Evolutionary conservation across 169 alveolate genomes (phyloP).

Genomic region (Cryptosporidium tyzzeri): DNA sequence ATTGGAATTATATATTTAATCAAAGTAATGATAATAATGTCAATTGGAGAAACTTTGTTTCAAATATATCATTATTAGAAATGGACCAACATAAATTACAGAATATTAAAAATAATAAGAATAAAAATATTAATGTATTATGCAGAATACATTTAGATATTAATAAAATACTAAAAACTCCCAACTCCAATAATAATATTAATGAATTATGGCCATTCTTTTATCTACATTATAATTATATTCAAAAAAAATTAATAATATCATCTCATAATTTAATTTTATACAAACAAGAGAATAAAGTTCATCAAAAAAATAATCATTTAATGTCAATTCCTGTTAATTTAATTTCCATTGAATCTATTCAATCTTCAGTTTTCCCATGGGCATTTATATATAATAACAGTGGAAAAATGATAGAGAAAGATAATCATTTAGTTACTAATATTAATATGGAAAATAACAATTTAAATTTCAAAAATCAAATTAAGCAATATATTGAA

Average conservation of each 20-base stretch:
- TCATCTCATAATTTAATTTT: constrained; percentile 1
- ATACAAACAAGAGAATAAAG: neutral
- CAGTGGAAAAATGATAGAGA: too few relatives aligned
- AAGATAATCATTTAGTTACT: too few relatives aligned
- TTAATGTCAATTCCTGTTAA: constrained; percentile 9
- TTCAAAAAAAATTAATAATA: constrained; percentile 11
- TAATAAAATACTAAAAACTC: neutral
- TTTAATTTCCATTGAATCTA: constrained; percentile 42
- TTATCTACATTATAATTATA: constrained; percentile 6
- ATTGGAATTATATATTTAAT: constrained; percentile 2
- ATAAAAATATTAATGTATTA: neutral
- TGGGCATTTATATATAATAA: constrained; percentile 14
- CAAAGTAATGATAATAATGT: too few relatives aligned
- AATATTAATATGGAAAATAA: too few relatives aligned
- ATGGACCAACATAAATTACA: constrained; percentile 54
- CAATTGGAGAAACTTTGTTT: neutral
- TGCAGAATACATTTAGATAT: constrained; percentile 39
- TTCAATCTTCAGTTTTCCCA: constrained; percentile 20
- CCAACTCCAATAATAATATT: neutral
- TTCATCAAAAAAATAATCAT: neutral
- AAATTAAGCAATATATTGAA: neutral
- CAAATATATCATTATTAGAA: constrained; percentile 33
- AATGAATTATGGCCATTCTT: constrained; percentile 38
- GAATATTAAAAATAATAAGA: neutral
- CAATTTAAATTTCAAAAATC: neutral